Conservation (phyloP, 345 rosid genomes). For the Laguncularia racemosa region DNA sequence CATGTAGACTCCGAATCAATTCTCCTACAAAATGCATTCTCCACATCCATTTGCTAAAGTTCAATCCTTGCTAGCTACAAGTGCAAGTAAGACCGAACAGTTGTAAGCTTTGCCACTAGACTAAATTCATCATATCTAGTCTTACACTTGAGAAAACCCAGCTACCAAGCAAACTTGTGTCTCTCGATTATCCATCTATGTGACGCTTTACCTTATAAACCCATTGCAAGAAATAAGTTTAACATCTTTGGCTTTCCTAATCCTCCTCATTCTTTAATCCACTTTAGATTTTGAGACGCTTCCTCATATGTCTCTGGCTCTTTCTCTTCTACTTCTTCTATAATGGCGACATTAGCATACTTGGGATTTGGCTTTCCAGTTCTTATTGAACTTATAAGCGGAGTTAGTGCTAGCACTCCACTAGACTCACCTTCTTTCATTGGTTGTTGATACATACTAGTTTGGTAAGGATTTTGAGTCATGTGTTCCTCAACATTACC, state of each 20-base stretch:
- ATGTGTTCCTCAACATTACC: too few relatives aligned
- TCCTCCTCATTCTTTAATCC: background rate
- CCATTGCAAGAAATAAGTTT: background rate
- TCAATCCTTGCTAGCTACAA: background rate
- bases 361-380: too few relatives aligned
- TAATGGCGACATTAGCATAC: too few relatives aligned
- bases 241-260: background rate
- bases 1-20: background rate
- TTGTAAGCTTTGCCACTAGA: background rate
- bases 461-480: too few relatives aligned
- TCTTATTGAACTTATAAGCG: too few relatives aligned
- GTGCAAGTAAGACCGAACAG: background rate
- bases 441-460: too few relatives aligned
- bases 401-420: too few relatives aligned
- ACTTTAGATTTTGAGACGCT: background rate
- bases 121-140: background rate
- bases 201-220: background rate
- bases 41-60: too few relatives aligned
- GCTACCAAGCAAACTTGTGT: background rate
- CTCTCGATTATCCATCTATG: background rate
- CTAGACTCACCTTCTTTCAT: too few relatives aligned
- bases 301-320: too few relatives aligned
- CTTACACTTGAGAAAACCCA: constrained; percentile 1
- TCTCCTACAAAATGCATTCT: background rate
- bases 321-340: too few relatives aligned